Percentiles rank a stretch among this genome's conserved stretches.
These are phyloP conservation scores for Scytalidium lignicola DNA, from an alignment of 2,329 filamentous ascomycete genomes.

Conservation along the genomic window DNA sequence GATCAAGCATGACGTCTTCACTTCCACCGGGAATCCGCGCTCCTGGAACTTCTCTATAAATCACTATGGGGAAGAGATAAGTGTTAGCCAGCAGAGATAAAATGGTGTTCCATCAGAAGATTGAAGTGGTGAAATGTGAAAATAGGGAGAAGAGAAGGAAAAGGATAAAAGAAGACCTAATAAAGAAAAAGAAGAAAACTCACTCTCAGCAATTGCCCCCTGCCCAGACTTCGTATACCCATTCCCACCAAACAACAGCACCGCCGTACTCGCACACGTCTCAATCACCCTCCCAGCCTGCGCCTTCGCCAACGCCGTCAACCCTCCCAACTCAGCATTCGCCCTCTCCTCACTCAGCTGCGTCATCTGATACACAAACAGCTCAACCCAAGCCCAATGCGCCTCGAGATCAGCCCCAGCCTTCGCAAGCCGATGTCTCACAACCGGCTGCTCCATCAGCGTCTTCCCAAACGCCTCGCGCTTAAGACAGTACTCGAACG, in stretches of 20 bases:
- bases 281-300: constrained; percentile 67
- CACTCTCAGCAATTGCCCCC: constrained; percentile 66
- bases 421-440: constrained; percentile 68
- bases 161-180: no score
- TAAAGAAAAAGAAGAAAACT: constrained; percentile 28
- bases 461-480: constrained; percentile 64
- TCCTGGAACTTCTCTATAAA: constrained; percentile 59
- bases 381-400: constrained; percentile 68
- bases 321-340: constrained; percentile 60
- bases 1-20: constrained; percentile 68
- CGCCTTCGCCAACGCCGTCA: constrained; percentile 69
- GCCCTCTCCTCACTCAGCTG: constrained; percentile 54
- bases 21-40: constrained; percentile 61
- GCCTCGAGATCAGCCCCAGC: constrained; percentile 63
- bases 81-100: no score
- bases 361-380: constrained; percentile 64
- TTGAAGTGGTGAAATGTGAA: no score
- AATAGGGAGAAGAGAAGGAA: no score
- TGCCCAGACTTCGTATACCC: constrained; percentile 66
- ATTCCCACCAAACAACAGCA: constrained; percentile 69
- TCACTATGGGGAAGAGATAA: no score
- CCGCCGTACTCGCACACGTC: constrained; percentile 64
- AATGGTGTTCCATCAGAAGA: no score
- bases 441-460: constrained; percentile 69
- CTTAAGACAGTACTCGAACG: constrained; percentile 59